Evolutionary conservation across 2,329 filamentous ascomycete genomes (phyloP).

Genomic region (Fusarium dimerum): DNA sequence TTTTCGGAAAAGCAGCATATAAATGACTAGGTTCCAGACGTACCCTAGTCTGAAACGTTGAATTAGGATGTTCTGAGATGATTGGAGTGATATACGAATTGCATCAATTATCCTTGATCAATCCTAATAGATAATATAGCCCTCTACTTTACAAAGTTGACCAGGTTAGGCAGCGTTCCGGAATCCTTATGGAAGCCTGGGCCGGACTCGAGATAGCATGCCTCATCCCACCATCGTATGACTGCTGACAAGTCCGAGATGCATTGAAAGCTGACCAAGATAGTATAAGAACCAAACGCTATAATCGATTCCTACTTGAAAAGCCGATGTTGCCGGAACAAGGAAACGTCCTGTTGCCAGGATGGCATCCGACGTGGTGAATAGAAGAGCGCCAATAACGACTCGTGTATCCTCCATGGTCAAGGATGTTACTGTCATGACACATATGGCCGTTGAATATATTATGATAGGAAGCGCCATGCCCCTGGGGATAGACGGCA

Average conservation of each 20-base stretch:
- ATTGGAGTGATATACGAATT: too few species aligned
- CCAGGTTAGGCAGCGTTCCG: too few species aligned
- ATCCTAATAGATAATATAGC: too few species aligned
- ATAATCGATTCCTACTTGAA: slow-evolving; percentile 33
- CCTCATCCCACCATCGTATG: too few species aligned
- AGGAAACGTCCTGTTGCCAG: slow-evolving; percentile 37
- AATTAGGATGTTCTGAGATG: too few species aligned
- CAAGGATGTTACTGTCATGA: slow-evolving; percentile 35
- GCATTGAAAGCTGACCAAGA: slow-evolving; percentile 35
- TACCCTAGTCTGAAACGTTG: too few species aligned
- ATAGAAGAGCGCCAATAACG: slow-evolving; percentile 32
- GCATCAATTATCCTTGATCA: too few species aligned
- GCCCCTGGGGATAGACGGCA: slow-evolving; percentile 25
- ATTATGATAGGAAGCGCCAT: slow-evolving; percentile 33
- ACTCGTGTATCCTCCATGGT: slow-evolving; percentile 26
- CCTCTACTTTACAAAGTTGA: too few species aligned
- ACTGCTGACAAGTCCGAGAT: not conserved
- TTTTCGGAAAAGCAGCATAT: too few species aligned
- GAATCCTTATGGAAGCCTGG: too few species aligned
- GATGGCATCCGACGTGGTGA: slow-evolving; percentile 36
- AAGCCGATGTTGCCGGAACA: slow-evolving; percentile 21
- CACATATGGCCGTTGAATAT: slow-evolving; percentile 34
- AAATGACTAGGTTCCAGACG: too few species aligned
- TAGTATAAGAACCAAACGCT: slow-evolving; percentile 40
- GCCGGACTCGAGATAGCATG: too few species aligned